Percentiles rank a stretch among this genome's conserved stretches.
These are phyloP conservation scores for Euphrasia confusa DNA, from an alignment of 257 asterid genomes.

Conservation along the genomic window DNA sequence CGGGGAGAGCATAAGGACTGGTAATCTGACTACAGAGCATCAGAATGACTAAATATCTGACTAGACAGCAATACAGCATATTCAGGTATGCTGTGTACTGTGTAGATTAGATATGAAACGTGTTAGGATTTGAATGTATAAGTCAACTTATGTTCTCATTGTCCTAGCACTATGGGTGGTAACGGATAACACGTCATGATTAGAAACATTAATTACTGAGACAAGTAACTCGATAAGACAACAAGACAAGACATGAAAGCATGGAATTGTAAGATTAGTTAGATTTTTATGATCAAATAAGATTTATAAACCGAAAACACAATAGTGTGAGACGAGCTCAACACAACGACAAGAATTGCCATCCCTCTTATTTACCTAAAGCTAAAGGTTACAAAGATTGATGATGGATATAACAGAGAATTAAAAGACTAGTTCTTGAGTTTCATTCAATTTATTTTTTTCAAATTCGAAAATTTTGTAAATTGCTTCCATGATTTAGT, in stretches of 20 bases:
- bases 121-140: conserved; percentile 18
- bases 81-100: conserved; percentile 2
- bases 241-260: too few relatives aligned
- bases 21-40: not conserved
- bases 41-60: not conserved
- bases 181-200: too few relatives aligned
- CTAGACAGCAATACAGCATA: conserved; percentile 10
- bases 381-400: too few relatives aligned
- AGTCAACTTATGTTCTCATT: conserved; percentile 15
- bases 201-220: too few relatives aligned
- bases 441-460: not conserved
- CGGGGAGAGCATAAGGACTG: not conserved
- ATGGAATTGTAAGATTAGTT: too few relatives aligned
- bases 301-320: too few relatives aligned
- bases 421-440: conserved; percentile 8
- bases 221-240: too few relatives aligned
- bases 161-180: conserved; percentile 1
- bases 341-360: too few relatives aligned
- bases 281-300: too few relatives aligned
- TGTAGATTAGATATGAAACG: conserved; percentile 3
- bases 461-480: conserved; percentile 7
- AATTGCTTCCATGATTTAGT: conserved; percentile 14
- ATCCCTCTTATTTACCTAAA: not conserved
- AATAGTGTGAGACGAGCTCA: too few relatives aligned
- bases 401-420: not conserved